Percentiles rank a stretch among this genome's conserved stretches.
phyloP scores from a whole-genome alignment of 169 alveolate genomes.

The Plasmodium inui region DNA sequence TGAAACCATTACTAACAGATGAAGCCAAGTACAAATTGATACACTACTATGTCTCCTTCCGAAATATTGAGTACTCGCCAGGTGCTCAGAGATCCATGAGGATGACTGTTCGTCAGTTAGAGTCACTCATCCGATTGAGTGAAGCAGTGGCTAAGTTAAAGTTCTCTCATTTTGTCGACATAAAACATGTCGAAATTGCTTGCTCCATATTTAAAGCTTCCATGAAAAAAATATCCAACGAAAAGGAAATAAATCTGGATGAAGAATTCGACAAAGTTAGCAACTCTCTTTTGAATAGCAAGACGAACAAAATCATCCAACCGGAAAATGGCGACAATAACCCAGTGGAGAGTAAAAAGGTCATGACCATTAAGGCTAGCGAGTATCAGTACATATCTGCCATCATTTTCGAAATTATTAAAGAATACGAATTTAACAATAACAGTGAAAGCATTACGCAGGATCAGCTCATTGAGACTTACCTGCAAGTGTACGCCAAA shows the following conservation, averaged over 20 bases:
- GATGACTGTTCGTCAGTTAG: slow-evolving; percentile 97
- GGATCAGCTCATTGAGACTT: slow-evolving; percentile 83
- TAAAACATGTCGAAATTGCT: slow-evolving; percentile 95
- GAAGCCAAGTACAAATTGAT: slow-evolving; percentile 93
- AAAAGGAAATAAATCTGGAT: slow-evolving; percentile 77
- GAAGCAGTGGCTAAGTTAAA: slow-evolving; percentile 97
- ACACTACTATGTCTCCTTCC: slow-evolving; percentile 92
- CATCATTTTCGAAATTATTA: slow-evolving; percentile 82
- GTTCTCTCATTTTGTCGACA: slow-evolving; percentile 90
- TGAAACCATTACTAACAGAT: slow-evolving; percentile 93
- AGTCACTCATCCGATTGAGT: slow-evolving; percentile 94
- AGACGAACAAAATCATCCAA: not conserved
- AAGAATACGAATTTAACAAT: slow-evolving; percentile 80
- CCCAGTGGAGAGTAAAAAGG: slow-evolving; percentile 21
- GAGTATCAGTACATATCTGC: slow-evolving; percentile 83
- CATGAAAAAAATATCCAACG: slow-evolving; percentile 82
- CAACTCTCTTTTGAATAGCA: slow-evolving; percentile 8
- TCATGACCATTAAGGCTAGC: slow-evolving; percentile 72
- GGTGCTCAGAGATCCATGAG: slow-evolving; percentile 91
- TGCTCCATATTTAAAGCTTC: slow-evolving; percentile 92
- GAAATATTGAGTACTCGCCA: slow-evolving; percentile 92
- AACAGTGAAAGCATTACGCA: slow-evolving; percentile 77
- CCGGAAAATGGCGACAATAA: not conserved
- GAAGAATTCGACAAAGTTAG: slow-evolving; percentile 43
- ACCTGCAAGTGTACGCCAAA: slow-evolving; percentile 78